These are phyloP conservation scores for Entoloma clypeatum DNA, from an alignment of 1,284 basidiomycete species.

Conservation along the genomic window DNA sequence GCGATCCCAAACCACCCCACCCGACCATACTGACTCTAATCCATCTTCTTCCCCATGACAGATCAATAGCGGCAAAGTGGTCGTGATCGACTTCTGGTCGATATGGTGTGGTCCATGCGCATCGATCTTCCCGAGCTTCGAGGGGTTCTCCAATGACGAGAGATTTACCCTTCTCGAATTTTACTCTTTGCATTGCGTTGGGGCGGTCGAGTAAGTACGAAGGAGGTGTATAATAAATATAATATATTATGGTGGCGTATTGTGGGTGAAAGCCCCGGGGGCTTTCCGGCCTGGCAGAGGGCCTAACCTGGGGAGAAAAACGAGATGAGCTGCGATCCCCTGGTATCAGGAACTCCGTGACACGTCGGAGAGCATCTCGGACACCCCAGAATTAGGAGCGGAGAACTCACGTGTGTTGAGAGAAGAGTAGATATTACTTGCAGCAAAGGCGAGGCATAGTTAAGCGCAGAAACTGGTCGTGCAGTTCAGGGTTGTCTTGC, in stretches of 20 bases:
- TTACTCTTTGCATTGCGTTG: too few species aligned
- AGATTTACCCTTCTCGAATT: constrained; percentile 40
- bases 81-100: constrained; percentile 77
- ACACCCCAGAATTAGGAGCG: constrained; percentile 8
- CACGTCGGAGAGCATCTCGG: constrained; percentile 3
- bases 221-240: too few species aligned
- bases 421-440: constrained; percentile 4
- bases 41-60: constrained; percentile 27
- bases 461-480: too few species aligned
- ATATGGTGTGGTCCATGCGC: constrained; percentile 71
- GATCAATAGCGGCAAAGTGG: constrained; percentile 55
- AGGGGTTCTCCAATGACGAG: constrained; percentile 49
- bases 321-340: constrained; percentile 8
- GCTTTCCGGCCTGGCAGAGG: too few species aligned
- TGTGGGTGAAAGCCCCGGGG: too few species aligned
- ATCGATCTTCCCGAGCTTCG: constrained; percentile 74
- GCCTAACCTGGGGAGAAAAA: not conserved
- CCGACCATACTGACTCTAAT: not conserved
- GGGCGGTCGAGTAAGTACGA: too few species aligned
- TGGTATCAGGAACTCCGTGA: constrained; percentile 4
- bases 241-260: too few species aligned
- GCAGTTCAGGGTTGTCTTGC: constrained; percentile 22
- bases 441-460: too few species aligned
- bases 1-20: not conserved
- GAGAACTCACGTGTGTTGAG: not conserved